Evolutionary conservation across 306 rosid genomes (phyloP).

Genomic region (Phaseolus lunatus): DNA sequence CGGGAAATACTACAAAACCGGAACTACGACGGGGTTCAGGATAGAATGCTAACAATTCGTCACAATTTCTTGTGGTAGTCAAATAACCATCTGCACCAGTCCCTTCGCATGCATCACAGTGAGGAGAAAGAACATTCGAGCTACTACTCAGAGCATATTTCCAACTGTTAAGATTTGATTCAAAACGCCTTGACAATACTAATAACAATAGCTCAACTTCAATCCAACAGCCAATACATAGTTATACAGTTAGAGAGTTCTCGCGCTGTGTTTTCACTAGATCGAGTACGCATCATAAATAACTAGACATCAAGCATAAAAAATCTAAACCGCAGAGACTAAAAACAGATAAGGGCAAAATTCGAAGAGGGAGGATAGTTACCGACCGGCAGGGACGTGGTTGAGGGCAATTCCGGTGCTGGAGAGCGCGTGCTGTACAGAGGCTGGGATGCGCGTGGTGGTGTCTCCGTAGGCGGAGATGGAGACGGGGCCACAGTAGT

Average conservation of each 20-base stretch:
- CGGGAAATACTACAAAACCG: background rate
- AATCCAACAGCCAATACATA: too few relatives aligned
- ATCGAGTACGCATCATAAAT: background rate
- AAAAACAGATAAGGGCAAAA: background rate
- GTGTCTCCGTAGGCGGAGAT: constrained; percentile 92
- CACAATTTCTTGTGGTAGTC: constrained; percentile 14
- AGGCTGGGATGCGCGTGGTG: constrained; percentile 58
- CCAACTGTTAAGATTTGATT: background rate
- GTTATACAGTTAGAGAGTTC: too few relatives aligned
- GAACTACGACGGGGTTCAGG: background rate
- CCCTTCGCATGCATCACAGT: background rate
- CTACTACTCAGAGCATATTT: background rate
- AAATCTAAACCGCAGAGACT: background rate
- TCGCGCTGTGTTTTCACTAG: background rate
- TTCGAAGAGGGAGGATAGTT: background rate
- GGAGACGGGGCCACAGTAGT: constrained; percentile 83
- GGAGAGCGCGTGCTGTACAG: constrained; percentile 88
- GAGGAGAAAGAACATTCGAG: constrained; percentile 4
- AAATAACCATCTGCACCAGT: background rate
- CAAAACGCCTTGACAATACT: background rate
- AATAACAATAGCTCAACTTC: background rate
- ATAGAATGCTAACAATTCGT: constrained; percentile 18
- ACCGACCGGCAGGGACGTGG: constrained; percentile 96
- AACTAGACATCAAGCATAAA: background rate
- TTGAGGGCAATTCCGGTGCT: constrained; percentile 89